Conservation (phyloP, 352 stramenopile genomes). For the Pythium vanterpoolii region DNA sequence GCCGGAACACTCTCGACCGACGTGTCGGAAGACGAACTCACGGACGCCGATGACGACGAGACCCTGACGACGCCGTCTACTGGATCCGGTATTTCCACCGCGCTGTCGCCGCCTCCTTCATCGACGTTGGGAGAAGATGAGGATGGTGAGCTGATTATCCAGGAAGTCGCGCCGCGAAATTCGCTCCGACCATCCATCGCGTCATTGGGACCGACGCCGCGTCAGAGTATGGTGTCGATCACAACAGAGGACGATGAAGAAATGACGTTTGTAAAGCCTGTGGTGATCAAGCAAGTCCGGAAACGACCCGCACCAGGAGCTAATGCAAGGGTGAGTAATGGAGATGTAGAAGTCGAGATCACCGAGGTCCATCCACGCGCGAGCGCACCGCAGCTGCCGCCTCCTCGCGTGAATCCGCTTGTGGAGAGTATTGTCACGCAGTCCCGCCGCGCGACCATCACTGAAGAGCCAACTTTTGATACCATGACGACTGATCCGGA, state of each 20-base stretch:
- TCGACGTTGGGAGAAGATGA: background rate
- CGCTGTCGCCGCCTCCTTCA: background rate
- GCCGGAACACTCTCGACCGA: constrained; percentile 6
- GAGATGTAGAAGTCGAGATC: background rate
- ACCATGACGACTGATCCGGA: background rate
- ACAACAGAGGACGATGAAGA: constrained; percentile 18
- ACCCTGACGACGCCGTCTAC: constrained; percentile 25
- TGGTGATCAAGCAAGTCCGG: constrained; percentile 17
- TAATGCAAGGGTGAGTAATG: background rate
- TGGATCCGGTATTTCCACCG: background rate
- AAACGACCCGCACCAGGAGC: constrained; percentile 10
- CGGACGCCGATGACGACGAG: constrained; percentile 20
- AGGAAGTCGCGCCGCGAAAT: constrained; percentile 46
- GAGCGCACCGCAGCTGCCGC: constrained; percentile 2
- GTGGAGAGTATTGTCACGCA: constrained; percentile 23
- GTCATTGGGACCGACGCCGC: constrained; percentile 12
- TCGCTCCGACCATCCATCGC: constrained; percentile 7
- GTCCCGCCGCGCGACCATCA: constrained; percentile 22
- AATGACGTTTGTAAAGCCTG: constrained; percentile 21
- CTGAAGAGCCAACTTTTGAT: constrained; percentile 11
- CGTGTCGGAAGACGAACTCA: constrained; percentile 18
- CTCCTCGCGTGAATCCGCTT: constrained; percentile 10
- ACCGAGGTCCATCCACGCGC: background rate
- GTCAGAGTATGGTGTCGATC: constrained; percentile 21
- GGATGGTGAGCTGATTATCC: constrained; percentile 24